Conservation (phyloP, 345 rosid genomes). For the Brassica nigra region DNA sequence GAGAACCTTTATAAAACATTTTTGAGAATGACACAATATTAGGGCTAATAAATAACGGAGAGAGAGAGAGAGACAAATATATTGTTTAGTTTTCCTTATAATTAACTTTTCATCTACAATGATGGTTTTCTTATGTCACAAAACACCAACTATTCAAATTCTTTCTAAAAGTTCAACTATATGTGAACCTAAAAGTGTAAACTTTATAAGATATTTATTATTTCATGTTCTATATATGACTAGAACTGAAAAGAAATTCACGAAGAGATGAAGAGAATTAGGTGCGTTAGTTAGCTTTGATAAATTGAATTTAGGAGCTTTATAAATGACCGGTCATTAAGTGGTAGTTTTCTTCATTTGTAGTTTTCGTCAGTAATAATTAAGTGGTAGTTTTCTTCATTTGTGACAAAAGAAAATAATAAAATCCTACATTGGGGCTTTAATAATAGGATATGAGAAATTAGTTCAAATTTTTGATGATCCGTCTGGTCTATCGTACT, state of each 20-base stretch:
- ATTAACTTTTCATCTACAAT: background rate
- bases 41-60: slow-evolving; percentile 40
- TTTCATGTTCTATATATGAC: background rate
- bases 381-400: background rate
- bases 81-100: background rate
- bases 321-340: background rate
- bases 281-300: background rate
- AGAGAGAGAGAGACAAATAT: slow-evolving; percentile 8
- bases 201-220: background rate
- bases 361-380: no score
- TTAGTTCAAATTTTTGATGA: no score
- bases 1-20: slow-evolving; percentile 31
- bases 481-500: background rate
- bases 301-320: background rate
- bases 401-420: no score
- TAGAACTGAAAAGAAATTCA: background rate
- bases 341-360: background rate
- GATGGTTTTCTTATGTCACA: slow-evolving; percentile 25
- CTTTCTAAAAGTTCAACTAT: background rate
- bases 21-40: slow-evolving; percentile 24
- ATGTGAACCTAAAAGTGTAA: background rate
- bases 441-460: no score
- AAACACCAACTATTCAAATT: slow-evolving; percentile 23
- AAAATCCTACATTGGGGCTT: no score
- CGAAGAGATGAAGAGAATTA: background rate